A percentile compares a stretch with the other conserved stretches of the same genome.
These are phyloP conservation scores for Fusarium torreyae DNA, from an alignment of 2,329 filamentous ascomycete genomes.

Conservation along the genomic window DNA sequence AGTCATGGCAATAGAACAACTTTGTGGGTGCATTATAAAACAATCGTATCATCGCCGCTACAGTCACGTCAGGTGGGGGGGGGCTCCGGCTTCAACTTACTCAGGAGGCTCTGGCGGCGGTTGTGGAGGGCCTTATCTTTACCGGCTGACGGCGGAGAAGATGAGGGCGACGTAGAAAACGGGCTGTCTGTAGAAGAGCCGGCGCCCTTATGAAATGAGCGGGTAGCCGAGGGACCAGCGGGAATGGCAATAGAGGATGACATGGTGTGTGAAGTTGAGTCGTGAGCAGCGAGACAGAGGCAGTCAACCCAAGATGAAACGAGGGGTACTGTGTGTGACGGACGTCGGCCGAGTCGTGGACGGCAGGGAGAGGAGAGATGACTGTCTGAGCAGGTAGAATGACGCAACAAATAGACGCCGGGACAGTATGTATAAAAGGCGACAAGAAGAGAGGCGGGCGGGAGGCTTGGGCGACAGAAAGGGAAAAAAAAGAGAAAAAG, in stretches of 20 bases:
- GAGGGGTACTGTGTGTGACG: slow-evolving; percentile 42
- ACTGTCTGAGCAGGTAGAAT: slow-evolving; percentile 30
- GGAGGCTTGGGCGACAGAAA: slow-evolving; percentile 13
- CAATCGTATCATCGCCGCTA: slow-evolving; percentile 29
- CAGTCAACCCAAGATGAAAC: slow-evolving; percentile 33
- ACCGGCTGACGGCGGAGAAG: slow-evolving; percentile 68
- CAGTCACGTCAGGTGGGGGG: slow-evolving; percentile 19
- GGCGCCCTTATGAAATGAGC: slow-evolving; percentile 61
- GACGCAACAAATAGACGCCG: slow-evolving; percentile 44
- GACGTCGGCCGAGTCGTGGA: slow-evolving; percentile 29
- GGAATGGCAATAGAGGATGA: slow-evolving; percentile 81
- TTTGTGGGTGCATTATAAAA: slow-evolving; percentile 17
- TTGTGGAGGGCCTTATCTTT: slow-evolving; percentile 66
- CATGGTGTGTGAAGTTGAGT: slow-evolving; percentile 58
- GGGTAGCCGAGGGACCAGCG: slow-evolving; percentile 56
- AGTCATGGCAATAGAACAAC: slow-evolving; percentile 43
- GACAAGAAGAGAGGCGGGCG: slow-evolving; percentile 18
- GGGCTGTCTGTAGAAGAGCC: slow-evolving; percentile 62
- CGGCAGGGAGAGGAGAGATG: slow-evolving; percentile 18
- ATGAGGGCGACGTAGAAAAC: slow-evolving; percentile 62
- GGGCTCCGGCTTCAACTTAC: slow-evolving; percentile 57
- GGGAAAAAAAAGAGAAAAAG: slow-evolving; percentile 14
- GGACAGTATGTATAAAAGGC: slow-evolving; percentile 15
- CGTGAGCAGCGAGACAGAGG: slow-evolving; percentile 19
- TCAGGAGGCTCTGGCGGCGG: slow-evolving; percentile 74